Evolutionary conservation across 2,329 filamentous ascomycete genomes (phyloP).

Genomic region (Aspergillus eucalypticola): DNA sequence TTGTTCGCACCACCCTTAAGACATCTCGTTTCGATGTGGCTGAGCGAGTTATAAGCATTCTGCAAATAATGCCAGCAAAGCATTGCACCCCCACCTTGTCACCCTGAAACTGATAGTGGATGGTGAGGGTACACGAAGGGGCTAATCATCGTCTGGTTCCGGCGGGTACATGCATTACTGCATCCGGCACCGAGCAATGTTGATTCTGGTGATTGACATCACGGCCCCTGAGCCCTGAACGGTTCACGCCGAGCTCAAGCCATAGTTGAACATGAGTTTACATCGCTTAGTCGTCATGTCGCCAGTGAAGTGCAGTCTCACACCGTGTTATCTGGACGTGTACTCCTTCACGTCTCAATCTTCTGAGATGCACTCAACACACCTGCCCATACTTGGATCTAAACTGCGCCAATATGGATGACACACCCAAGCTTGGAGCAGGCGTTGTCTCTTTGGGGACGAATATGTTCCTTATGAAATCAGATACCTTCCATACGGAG

Average conservation of each 20-base stretch:
- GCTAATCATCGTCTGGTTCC: background rate
- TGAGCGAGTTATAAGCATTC: too few species aligned
- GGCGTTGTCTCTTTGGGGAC: background rate
- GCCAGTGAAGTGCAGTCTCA: background rate
- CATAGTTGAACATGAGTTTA: background rate
- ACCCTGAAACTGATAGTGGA: background rate
- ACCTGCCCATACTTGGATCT: background rate
- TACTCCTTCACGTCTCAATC: background rate
- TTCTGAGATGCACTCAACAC: background rate
- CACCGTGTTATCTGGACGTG: background rate
- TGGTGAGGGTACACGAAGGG: background rate
- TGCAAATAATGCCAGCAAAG: background rate
- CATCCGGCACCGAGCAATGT: background rate
- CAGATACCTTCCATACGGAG: too few species aligned
- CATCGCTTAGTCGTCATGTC: background rate
- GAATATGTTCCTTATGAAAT: too few species aligned
- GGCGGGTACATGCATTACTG: background rate
- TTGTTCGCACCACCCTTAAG: too few species aligned
- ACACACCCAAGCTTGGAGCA: background rate
- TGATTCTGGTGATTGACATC: background rate
- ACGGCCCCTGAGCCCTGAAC: background rate
- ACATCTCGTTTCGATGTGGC: too few species aligned
- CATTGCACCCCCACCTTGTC: background rate
- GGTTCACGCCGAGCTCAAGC: background rate
- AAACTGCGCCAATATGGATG: too few species aligned